Percentiles rank a stretch among this genome's conserved stretches.
Conservation (phyloP, 2,329 filamentous ascomycete species). For the Chaetothyriales sp. region DNA sequence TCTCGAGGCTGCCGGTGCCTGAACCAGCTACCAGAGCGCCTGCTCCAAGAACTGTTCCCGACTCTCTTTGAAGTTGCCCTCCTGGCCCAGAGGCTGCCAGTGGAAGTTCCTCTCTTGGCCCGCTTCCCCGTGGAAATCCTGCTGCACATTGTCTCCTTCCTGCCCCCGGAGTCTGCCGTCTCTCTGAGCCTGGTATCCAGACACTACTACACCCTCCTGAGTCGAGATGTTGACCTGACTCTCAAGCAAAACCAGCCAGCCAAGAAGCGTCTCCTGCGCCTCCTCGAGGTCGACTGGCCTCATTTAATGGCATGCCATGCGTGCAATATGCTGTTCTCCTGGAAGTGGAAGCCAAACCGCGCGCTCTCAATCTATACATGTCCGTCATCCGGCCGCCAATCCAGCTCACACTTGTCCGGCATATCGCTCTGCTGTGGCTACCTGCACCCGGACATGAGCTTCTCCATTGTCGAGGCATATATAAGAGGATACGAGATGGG, state of each 20-base stretch:
- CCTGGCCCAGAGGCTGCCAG: too few relatives aligned
- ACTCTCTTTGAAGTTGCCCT: too few relatives aligned
- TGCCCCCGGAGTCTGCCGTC: constrained; percentile 2
- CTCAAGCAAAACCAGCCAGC: background rate
- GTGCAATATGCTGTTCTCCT: constrained; percentile 4
- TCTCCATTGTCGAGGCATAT: constrained; percentile 1
- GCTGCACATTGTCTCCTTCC: constrained; percentile 1
- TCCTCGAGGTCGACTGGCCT: constrained; percentile 4
- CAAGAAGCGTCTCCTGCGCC: constrained; percentile 5
- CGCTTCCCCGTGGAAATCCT: constrained; percentile 3
- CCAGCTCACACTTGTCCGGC: background rate
- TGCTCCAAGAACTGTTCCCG: too few relatives aligned
- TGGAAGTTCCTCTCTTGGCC: background rate
- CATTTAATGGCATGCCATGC: constrained; percentile 3
- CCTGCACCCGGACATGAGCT: background rate
- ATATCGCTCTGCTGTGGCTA: constrained; percentile 1
- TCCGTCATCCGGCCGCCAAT: background rate
- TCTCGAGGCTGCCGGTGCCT: too few relatives aligned
- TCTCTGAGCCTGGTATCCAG: constrained; percentile 2
- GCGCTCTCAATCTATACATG: background rate
- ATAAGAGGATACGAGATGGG: constrained; percentile 5
- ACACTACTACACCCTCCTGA: constrained; percentile 2
- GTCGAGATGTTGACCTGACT: background rate
- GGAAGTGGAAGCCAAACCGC: background rate
- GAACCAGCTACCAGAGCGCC: too few relatives aligned